phyloP scores from a whole-genome alignment of 108 stramenopile species.

The Fistulifera pelliculosa region DNA sequence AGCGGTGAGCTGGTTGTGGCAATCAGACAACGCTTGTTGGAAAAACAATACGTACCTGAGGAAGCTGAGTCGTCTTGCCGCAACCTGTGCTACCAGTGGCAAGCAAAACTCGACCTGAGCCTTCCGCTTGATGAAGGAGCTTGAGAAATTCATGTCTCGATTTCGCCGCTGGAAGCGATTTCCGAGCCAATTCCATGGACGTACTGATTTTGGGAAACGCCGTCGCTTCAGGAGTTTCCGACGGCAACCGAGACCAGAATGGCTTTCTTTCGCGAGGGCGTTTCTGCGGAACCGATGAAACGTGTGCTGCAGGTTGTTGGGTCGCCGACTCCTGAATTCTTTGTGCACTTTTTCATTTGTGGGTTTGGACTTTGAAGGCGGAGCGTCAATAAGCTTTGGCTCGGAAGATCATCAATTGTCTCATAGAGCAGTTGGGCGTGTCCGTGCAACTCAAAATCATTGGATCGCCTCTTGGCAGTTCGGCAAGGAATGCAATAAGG shows the following conservation, averaged over 20 bases:
- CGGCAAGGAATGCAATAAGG: constrained; percentile 24
- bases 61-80: constrained; percentile 85
- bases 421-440: constrained; percentile 35
- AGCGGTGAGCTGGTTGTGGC: too few relatives aligned
- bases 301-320: constrained; percentile 1
- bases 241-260: constrained; percentile 61
- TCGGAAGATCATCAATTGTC: constrained; percentile 17
- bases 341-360: too few relatives aligned
- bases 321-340: too few relatives aligned
- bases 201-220: constrained; percentile 41
- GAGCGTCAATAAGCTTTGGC: too few relatives aligned
- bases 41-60: constrained; percentile 25
- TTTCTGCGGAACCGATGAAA: neutral
- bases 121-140: constrained; percentile 30
- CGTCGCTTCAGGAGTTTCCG: constrained; percentile 46
- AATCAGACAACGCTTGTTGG: neutral
- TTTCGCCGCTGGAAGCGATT: constrained; percentile 59
- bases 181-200: constrained; percentile 33
- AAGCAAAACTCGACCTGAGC: constrained; percentile 52
- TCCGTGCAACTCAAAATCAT: constrained; percentile 60
- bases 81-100: constrained; percentile 80
- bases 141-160: constrained; percentile 55
- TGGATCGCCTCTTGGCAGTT: constrained; percentile 29
- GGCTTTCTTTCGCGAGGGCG: constrained; percentile 38
- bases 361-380: too few relatives aligned